Base-by-base conservation (phyloP, 768 basidiomycete genomes). In the Suillus discolor region DNA sequence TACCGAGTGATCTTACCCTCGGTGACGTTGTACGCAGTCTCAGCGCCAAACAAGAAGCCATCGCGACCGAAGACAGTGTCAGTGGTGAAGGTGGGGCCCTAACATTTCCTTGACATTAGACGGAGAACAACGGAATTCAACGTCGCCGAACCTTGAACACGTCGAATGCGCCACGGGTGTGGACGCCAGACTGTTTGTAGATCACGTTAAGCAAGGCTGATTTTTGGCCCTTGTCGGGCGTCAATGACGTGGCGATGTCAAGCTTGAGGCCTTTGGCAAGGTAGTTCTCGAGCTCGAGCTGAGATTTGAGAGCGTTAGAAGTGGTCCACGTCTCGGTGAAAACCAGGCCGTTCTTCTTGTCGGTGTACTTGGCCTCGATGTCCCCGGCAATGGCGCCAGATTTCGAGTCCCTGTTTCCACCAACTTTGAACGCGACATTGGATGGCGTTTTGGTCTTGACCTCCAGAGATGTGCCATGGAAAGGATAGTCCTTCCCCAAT, bases 281-380 rank as follows among this genome's bases (percentile, higher is more conserved):
- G 83, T 95, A 90, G 84, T 98, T 96, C 81, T 99, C 96, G 76
- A 99, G 84, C 85, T 99, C 97, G 70, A 98, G 79, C 78, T 91
- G 88, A 70, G 91, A 91, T 78, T 91, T 91, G 83, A 99, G 91
- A 75, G 90, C 79, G 85, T 99, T 99, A 77, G 87, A 72, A 74
- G 97, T 98, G 63, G 94, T 95, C 97, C 97, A 99, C 64, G 92
- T 87, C 83, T 97, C 87, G 71, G 97, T 99, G 85, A 97, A 84
- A 77, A 90, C 90, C 74, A 99, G 84, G 69, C 97, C 97, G 79
- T 97, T 94, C 81, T 89, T 89, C 83, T 86, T 86, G 86, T 98
- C 91, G 72, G 84, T 77, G 85, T 91, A 96, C 82, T 98, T 99
- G 79, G 89, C 91, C 88, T 99, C 97, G 73, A 99, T 84, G 79